Percentiles rank a stretch among this genome's conserved stretches.
These are phyloP conservation scores for Phytophthora colocasiae DNA, from an alignment of 352 stramenopile genomes.

Conservation along the genomic window DNA sequence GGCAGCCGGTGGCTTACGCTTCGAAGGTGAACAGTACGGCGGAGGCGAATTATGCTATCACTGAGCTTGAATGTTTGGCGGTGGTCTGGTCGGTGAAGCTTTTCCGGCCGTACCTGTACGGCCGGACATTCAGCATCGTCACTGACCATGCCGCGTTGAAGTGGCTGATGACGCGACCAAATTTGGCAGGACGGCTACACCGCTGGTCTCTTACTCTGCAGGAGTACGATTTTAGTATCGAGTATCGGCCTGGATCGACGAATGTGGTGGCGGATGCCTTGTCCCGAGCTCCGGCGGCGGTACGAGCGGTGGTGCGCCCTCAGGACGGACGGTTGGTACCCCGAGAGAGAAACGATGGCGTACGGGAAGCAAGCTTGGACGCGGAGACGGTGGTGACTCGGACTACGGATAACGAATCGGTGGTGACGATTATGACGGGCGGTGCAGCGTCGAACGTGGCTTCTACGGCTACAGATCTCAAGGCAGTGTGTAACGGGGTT, in stretches of 20 bases:
- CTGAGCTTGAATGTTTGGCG: not conserved
- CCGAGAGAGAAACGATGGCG: too few species aligned
- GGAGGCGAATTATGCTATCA: not conserved
- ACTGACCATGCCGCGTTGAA: not conserved
- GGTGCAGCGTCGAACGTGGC: too few species aligned
- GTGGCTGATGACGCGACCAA: constrained; percentile 4
- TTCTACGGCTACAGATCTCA: too few species aligned
- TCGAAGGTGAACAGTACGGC: not conserved
- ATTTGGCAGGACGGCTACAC: not conserved
- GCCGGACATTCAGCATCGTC: not conserved
- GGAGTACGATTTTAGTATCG: not conserved
- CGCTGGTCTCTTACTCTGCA: not conserved
- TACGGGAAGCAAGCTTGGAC: too few species aligned
- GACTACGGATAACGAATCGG: too few species aligned
- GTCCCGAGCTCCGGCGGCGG: not conserved
- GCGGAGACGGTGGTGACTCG: too few species aligned
- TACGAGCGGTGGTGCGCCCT: not conserved
- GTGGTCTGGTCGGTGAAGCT: not conserved
- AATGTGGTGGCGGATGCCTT: not conserved
- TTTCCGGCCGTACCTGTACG: constrained; percentile 4
- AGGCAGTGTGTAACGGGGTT: too few species aligned
- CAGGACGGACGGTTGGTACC: too few species aligned
- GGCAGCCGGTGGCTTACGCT: not conserved
- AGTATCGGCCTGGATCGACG: not conserved
- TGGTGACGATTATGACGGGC: too few species aligned